A percentile compares a stretch with the other conserved stretches of the same genome.
phyloP scores from a whole-genome alignment of 257 asterid species.

The Striga asiatica region DNA sequence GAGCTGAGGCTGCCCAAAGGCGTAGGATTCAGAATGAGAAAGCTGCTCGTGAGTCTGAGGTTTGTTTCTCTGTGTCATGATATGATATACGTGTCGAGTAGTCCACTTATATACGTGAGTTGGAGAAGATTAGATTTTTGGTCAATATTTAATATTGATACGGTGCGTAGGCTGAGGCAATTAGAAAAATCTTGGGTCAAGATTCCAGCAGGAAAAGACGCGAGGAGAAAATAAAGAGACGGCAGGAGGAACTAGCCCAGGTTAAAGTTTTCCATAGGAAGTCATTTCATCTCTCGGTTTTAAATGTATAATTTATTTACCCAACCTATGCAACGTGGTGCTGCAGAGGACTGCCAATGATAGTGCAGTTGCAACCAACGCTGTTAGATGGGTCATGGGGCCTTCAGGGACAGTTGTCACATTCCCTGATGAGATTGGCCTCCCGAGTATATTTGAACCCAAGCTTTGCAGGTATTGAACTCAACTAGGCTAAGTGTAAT shows the following conservation, averaged over 20 bases:
- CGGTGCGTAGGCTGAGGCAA: slow-evolving; percentile 71
- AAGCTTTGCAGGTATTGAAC: slow-evolving; percentile 48
- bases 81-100: not conserved
- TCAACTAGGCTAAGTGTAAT: not conserved
- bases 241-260: slow-evolving; percentile 54
- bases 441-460: slow-evolving; percentile 67
- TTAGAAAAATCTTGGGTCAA: slow-evolving; percentile 79
- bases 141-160: not conserved
- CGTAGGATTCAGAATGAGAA: slow-evolving; percentile 66
- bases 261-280: slow-evolving; percentile 18
- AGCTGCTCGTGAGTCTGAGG: slow-evolving; percentile 88
- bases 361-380: slow-evolving; percentile 29
- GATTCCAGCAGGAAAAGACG: slow-evolving; percentile 80
- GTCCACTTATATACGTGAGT: not conserved
- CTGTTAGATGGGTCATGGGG: slow-evolving; percentile 74
- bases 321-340: slow-evolving; percentile 1
- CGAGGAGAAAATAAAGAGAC: slow-evolving; percentile 57
- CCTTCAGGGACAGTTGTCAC: slow-evolving; percentile 77
- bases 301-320: slow-evolving; percentile 4
- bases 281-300: not conserved
- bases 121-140: too few species aligned
- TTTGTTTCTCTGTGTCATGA: slow-evolving; percentile 16
- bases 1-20: slow-evolving; percentile 82
- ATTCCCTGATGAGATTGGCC: slow-evolving; percentile 74
- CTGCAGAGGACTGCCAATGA: slow-evolving; percentile 55